Percentiles rank a stretch among this genome's conserved stretches.
Evolutionary conservation across 2,329 filamentous ascomycete species (phyloP).

Genomic region (Xylariaceae sp.): DNA sequence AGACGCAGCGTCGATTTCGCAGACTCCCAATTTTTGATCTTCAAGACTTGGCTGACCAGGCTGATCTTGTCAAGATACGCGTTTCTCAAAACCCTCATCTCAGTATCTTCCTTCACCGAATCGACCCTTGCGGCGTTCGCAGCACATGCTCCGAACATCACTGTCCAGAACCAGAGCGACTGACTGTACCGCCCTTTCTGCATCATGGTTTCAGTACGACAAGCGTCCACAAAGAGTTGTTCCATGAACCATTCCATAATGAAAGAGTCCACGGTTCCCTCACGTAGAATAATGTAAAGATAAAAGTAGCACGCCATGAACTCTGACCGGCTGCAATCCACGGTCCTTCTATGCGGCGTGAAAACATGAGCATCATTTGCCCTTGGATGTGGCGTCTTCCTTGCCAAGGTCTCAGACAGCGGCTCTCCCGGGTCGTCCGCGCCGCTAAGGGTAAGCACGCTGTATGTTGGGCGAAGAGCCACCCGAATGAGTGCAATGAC

Average conservation of each 20-base stretch:
- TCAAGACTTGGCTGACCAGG: constrained; percentile 36
- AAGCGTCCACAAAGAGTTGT: constrained; percentile 42
- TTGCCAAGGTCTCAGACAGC: constrained; percentile 26
- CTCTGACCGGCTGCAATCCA: constrained; percentile 38
- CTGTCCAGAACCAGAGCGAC: constrained; percentile 44
- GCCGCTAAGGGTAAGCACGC: constrained; percentile 25
- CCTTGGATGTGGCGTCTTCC: constrained; percentile 21
- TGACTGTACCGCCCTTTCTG: constrained; percentile 39
- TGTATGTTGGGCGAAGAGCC: constrained; percentile 39
- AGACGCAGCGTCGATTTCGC: constrained; percentile 35
- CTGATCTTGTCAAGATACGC: constrained; percentile 40
- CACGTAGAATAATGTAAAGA: constrained; percentile 41
- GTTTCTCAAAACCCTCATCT: constrained; percentile 36
- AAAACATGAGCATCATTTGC: constrained; percentile 9
- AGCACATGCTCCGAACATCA: constrained; percentile 42
- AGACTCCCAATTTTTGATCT: constrained; percentile 36
- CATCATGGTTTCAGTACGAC: constrained; percentile 37
- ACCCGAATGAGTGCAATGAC: constrained; percentile 43
- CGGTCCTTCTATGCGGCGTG: constrained; percentile 17
- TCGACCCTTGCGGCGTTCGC: constrained; percentile 35
- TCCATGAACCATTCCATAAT: constrained; percentile 44
- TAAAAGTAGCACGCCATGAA: constrained; percentile 47
- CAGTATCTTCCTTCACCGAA: constrained; percentile 34
- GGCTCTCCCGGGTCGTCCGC: constrained; percentile 23
- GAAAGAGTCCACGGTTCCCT: constrained; percentile 39